Base-by-base conservation (phyloP, 306 rosid genomes). In the Alnus rubra region DNA sequence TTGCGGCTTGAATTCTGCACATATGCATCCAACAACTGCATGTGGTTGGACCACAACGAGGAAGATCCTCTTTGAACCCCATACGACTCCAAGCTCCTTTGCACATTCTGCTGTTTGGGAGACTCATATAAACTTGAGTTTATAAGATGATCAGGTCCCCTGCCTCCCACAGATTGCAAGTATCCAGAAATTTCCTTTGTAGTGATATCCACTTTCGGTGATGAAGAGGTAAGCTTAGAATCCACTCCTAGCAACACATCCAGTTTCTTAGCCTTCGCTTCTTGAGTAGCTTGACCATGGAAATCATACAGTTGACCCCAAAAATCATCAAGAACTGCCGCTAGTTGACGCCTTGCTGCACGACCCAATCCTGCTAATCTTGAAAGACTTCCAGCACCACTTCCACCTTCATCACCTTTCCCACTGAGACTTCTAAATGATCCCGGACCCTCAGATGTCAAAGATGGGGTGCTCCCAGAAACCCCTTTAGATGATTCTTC, bases 291-390 rank as follows among this genome's bases (percentile, higher is more conserved):
- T 77, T 80, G 87, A 37, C 99, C 99, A 62, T 91, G 89, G 73
- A 83, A 89, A 89, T 89, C 97, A 87, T 84, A 96, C 37, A 96
- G 88, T 56, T 90, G 93, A 67, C 96, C 94, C 99, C 99, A 96
- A 69, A 96, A 96, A 63, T 93, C 98, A 39, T 90, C 89, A 60
- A 96, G 99, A 83, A 78, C 78, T 35, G 81, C 74, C 55, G 98
- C 94, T 78, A 96, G 89, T 64, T 96, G 93, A 51, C 94, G 96
- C 84, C 99, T 91, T 83, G 94, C 97, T 50, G 94, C 96, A 72
- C 99, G 98, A 49, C 98, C 98, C 82, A 93, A 87, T 81, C 99
- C 99, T 62, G 90, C 96, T 80, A 93, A 80, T 83, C 93, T 91
- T 3, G 99, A 96, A 62, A 96, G 97, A 84, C 99, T 96, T 83